Evolutionary conservation across 306 rosid species (phyloP).

Genomic region (Fragaria vesca): DNA sequence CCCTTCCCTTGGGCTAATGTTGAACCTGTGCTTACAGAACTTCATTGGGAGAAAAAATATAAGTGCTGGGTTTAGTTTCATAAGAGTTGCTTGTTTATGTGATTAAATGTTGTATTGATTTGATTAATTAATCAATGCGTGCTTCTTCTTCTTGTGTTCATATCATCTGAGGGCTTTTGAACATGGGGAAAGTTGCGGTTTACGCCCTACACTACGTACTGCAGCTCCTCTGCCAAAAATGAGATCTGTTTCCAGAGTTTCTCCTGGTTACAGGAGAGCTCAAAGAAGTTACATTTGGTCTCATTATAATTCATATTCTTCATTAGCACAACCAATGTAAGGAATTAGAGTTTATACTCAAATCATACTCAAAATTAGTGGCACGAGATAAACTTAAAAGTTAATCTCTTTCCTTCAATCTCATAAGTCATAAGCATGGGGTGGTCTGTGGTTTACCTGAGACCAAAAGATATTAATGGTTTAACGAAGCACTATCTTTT

Average conservation of each 20-base stretch:
- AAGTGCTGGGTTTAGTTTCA: background rate
- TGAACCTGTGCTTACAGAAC: background rate
- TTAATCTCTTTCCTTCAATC: no score
- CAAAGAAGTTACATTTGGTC: background rate
- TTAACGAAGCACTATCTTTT: no score
- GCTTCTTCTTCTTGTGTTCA: background rate
- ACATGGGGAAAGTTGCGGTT: background rate
- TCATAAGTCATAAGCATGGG: no score
- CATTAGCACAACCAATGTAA: background rate
- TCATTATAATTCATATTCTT: background rate
- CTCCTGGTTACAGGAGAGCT: background rate
- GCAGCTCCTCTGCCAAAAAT: background rate
- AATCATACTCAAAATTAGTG: no score
- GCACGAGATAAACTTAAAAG: no score
- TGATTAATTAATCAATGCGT: background rate
- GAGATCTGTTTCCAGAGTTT: background rate
- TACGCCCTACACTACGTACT: background rate
- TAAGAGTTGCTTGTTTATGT: background rate
- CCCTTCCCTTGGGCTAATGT: slow-evolving; percentile 6
- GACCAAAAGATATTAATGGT: no score
- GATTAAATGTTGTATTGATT: background rate
- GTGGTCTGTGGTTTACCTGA: no score
- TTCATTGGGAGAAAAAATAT: background rate
- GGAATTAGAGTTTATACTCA: background rate
- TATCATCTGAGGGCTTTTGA: background rate